phyloP scores from a whole-genome alignment of 495 filamentous ascomycete genomes.

The Aspergillus cristatus region DNA sequence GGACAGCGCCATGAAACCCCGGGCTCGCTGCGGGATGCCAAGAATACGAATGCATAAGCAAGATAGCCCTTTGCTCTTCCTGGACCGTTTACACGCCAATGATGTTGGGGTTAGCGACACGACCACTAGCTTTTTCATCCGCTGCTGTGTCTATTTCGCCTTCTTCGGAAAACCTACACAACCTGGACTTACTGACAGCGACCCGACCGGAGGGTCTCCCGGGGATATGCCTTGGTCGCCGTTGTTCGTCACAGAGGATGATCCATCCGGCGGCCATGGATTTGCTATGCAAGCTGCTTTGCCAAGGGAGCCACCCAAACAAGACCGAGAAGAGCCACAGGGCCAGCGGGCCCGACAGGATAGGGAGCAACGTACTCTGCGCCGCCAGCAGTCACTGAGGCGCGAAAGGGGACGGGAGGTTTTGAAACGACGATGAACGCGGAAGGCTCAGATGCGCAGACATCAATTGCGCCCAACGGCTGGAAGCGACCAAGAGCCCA shows the following conservation, averaged over 20 bases:
- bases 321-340: too few relatives aligned
- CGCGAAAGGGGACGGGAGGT: neutral
- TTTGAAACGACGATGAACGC: neutral
- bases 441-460: neutral
- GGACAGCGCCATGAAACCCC: slow-evolving; percentile 4
- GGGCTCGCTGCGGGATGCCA: slow-evolving; percentile 13
- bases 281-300: neutral
- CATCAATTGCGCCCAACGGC: neutral
- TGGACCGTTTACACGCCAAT: slow-evolving; percentile 15
- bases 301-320: too few relatives aligned
- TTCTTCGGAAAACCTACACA: slow-evolving; percentile 20
- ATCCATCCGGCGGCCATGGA: neutral
- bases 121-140: slow-evolving; percentile 22
- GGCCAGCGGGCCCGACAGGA: neutral
- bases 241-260: slow-evolving; percentile 2
- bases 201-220: neutral
- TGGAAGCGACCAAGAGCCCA: too few relatives aligned
- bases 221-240: neutral
- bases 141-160: slow-evolving; percentile 23
- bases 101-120: slow-evolving; percentile 9
- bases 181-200: neutral
- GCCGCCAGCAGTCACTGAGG: neutral
- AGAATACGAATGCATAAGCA: slow-evolving; percentile 9
- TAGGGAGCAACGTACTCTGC: neutral
- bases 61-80: slow-evolving; percentile 18